These are phyloP conservation scores for Polygonum aviculare DNA, from an alignment of 148 eudicot genomes.

Conservation along the genomic window DNA sequence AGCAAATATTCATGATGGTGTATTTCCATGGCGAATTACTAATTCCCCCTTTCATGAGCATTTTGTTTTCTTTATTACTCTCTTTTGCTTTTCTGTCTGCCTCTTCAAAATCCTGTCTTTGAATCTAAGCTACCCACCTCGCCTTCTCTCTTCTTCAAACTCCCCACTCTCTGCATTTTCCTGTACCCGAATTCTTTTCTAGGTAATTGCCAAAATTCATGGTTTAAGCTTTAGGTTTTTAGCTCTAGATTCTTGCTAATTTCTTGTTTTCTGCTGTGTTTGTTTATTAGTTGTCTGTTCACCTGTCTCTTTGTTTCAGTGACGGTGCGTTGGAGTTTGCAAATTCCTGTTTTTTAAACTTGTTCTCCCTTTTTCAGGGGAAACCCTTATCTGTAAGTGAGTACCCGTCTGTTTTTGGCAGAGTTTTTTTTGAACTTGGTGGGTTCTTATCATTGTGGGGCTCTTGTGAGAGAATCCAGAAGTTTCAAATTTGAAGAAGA, in stretches of 20 bases:
- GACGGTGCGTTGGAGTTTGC: conserved; percentile 1
- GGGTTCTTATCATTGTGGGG: neutral
- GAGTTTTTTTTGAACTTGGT: neutral
- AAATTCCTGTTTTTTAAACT: conserved; percentile 8
- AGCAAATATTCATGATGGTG: neutral
- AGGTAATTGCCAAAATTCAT: conserved; percentile 2
- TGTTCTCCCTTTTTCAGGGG: neutral
- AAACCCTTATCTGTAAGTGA: conserved; percentile 2
- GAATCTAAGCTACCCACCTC: conserved; percentile 42
- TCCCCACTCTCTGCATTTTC: conserved; percentile 8
- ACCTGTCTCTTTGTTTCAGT: conserved; percentile 11
- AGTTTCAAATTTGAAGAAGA: conserved; percentile 8
- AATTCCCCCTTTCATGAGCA: neutral
- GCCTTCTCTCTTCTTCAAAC: neutral
- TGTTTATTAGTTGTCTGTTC: neutral
- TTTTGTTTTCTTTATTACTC: conserved; percentile 4
- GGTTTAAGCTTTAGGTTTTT: neutral
- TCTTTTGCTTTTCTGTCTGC: conserved; percentile 14
- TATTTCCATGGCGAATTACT: neutral
- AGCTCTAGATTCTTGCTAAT: neutral
- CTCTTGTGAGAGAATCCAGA: neutral
- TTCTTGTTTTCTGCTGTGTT: conserved; percentile 4
- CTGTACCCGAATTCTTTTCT: neutral
- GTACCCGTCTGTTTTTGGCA: neutral
- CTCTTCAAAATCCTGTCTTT: conserved; percentile 38